phyloP scores from a whole-genome alignment of 2,329 filamentous ascomycete species.

The Diaporthe australafricana region DNA sequence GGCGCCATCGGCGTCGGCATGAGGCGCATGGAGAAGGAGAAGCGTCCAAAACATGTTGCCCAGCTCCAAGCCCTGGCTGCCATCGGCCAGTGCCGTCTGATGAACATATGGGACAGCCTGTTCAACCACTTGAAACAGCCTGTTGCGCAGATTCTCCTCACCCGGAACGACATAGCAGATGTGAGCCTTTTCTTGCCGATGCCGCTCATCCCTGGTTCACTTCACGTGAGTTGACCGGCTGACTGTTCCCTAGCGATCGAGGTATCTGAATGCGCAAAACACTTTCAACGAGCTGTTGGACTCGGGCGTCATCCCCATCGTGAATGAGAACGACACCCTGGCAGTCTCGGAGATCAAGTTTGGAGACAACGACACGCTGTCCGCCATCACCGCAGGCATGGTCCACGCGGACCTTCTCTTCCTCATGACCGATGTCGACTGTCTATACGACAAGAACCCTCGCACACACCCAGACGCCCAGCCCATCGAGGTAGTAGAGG shows the following conservation, averaged over 20 bases:
- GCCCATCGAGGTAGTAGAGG: conserved; percentile 91
- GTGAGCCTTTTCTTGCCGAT: conserved; percentile 58
- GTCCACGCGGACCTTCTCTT: conserved; percentile 97
- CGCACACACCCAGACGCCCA: conserved; percentile 85
- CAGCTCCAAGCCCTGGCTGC: conserved; percentile 92
- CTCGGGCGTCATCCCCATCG: conserved; percentile 97
- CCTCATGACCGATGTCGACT: conserved; percentile 99
- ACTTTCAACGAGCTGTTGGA: conserved; percentile 90
- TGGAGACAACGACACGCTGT: conserved; percentile 97
- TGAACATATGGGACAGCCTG: conserved; percentile 94
- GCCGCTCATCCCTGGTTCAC: neutral
- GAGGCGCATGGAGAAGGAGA: conserved; percentile 87
- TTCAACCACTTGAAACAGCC: conserved; percentile 91
- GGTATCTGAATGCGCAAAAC: conserved; percentile 97
- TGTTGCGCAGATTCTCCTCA: conserved; percentile 93
- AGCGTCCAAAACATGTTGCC: conserved; percentile 89
- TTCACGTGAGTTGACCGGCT: conserved; percentile 38
- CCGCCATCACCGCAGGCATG: conserved; percentile 96
- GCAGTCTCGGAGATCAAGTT: conserved; percentile 99
- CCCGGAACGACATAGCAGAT: conserved; percentile 95
- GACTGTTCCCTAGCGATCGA: conserved; percentile 71
- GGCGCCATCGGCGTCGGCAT: conserved; percentile 96
- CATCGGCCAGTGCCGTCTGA: conserved; percentile 94
- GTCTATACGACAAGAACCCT: conserved; percentile 96
- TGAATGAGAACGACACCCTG: conserved; percentile 98